A percentile compares a stretch with the other conserved stretches of the same genome.
Conservation (phyloP, 345 rosid species). For the Gossypium australe region DNA sequence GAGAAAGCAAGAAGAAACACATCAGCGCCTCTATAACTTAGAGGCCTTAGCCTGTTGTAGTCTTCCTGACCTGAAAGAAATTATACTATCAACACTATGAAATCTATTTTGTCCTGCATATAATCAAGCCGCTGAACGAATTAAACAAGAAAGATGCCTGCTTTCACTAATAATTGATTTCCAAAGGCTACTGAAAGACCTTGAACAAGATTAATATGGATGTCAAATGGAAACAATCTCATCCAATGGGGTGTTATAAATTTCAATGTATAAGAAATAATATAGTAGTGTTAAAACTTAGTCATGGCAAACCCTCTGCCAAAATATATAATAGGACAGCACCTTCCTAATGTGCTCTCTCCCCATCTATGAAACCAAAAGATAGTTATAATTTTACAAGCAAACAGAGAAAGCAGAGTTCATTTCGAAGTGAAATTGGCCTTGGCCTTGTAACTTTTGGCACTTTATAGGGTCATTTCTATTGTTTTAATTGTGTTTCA, state of each 20-base stretch:
- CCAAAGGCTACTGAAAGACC: background rate
- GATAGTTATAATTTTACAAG: background rate
- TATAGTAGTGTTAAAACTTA: background rate
- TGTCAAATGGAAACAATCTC: background rate
- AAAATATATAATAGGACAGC: background rate
- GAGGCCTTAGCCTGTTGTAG: conserved; percentile 46
- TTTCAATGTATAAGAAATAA: background rate
- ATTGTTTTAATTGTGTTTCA: too few relatives aligned
- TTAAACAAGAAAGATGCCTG: background rate
- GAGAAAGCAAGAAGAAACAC: conserved; percentile 57
- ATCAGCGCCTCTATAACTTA: conserved; percentile 51
- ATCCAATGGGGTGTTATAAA: background rate
- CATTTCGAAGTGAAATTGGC: background rate
- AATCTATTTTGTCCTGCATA: background rate
- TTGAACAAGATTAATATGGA: background rate
- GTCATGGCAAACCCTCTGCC: background rate
- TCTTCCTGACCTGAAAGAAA: conserved; percentile 44
- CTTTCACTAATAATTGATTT: background rate
- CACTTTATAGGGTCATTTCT: too few relatives aligned
- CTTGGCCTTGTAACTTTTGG: background rate
- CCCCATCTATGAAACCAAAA: background rate
- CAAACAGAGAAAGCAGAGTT: background rate
- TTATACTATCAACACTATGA: background rate
- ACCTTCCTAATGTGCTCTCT: background rate
- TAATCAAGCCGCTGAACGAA: background rate